Conservation (phyloP, 139 green algal genomes). For the Tetradesmus obliquus region DNA sequence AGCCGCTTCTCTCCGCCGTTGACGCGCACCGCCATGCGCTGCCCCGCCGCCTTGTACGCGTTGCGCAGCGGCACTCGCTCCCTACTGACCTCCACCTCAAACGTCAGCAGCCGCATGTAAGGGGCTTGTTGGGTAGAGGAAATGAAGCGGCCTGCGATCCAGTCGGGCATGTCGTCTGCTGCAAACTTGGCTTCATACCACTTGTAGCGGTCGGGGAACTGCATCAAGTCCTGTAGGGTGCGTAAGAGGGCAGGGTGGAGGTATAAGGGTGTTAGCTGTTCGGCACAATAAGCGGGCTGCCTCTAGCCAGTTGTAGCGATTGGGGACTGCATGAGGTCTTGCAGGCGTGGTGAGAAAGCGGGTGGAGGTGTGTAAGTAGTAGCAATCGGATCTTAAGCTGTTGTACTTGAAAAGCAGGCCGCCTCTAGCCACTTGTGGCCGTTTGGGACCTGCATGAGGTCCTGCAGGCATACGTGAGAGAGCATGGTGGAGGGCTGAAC, state of each 20-base stretch:
- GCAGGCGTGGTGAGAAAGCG: background rate
- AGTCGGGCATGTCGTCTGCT: slow-evolving; percentile 82
- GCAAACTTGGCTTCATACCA: slow-evolving; percentile 79
- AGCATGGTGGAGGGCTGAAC: background rate
- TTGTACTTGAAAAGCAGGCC: too few relatives aligned
- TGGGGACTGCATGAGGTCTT: slow-evolving; percentile 67
- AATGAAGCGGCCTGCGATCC: slow-evolving; percentile 75
- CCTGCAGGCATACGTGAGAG: slow-evolving; percentile 24
- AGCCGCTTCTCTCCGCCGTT: slow-evolving; percentile 65
- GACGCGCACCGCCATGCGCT: slow-evolving; percentile 70
- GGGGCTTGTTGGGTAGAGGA: background rate
- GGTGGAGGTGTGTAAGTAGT: background rate
- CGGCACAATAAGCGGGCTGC: background rate
- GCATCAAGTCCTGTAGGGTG: slow-evolving; percentile 59
- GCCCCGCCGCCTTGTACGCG: slow-evolving; percentile 79
- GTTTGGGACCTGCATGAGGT: slow-evolving; percentile 63
- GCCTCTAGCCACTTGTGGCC: slow-evolving; percentile 1
- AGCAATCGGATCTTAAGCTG: too few relatives aligned
- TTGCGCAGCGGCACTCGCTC: slow-evolving; percentile 85
- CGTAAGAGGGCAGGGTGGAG: background rate
- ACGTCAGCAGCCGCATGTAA: slow-evolving; percentile 33
- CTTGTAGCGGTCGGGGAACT: slow-evolving; percentile 64
- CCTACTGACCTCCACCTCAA: slow-evolving; percentile 80
- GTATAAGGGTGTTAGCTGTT: background rate
- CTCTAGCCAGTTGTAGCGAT: slow-evolving; percentile 27